Evolutionary conservation across 2,329 filamentous ascomycete genomes (phyloP), one percentile per base, ranked within the genome.

Genomic region (Ceratocystis huliohia): DNA sequence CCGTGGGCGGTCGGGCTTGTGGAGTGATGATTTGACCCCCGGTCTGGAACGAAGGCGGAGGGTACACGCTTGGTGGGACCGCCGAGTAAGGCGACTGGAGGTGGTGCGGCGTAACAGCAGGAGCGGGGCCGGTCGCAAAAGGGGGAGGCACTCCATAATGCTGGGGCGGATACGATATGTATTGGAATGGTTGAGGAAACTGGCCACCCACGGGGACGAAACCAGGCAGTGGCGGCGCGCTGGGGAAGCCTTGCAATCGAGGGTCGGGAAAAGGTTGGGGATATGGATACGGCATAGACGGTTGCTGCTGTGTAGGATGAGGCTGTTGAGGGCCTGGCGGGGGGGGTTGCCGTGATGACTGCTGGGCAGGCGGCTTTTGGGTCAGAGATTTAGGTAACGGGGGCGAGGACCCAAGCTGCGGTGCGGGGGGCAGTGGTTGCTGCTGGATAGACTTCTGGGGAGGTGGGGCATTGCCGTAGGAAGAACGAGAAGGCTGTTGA

Each of bases 201-300:
- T 59, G 56, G 64, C 44, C n/a, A 20, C 50, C 64, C 22, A 56
- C 64, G 20, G 50, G 64, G 22, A 66, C 59, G 13, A 61, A 64
- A 2, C 61, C 59, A 15, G 17, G 37, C 25, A 44, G 46, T 25
- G 50, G 37, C 25, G 48, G 46, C 30, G 50, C 56, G 37, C 41
- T 30, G 13, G 59, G 48, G 56, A 59, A 68, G n/a, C 53, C 67
- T 48, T 67, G 70, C 33, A 69, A 70, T 66, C 65, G 61, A 33
- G 45, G 65, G 25, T 63, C 68, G 28, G 67, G n/a, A 44, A 66
- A 66, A 30, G 50, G 63, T 15, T 61, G 65, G 15, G 62, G 65
- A 33, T 71, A 70, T 33, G 70, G 68, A 30, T 69, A 64, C 30
- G 67, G 69, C 59, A 62, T 37, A 45, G 67, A 65, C 7, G 63